Conservation (phyloP, 2,329 filamentous ascomycete species). For the Alternaria gaisen region DNA sequence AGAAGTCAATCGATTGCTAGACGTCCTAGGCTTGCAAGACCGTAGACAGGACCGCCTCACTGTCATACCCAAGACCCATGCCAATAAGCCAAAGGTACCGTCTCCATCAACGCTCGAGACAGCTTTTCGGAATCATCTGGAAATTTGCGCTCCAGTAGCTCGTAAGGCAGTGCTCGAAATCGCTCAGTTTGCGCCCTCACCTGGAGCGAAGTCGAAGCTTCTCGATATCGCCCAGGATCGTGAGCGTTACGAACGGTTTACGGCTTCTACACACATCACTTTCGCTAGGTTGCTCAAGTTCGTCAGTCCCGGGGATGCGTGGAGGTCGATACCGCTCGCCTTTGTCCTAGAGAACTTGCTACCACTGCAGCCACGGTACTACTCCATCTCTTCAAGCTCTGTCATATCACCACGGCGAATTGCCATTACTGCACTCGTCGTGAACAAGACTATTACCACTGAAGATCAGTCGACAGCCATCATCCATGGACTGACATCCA, state of each 20-base stretch:
- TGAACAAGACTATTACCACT: slow-evolving; percentile 40
- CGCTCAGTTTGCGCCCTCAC: slow-evolving; percentile 52
- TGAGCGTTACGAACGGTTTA: slow-evolving; percentile 45
- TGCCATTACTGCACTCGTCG: slow-evolving; percentile 53
- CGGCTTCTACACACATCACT: slow-evolving; percentile 46
- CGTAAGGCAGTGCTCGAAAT: slow-evolving; percentile 47
- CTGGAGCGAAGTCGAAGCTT: slow-evolving; percentile 43
- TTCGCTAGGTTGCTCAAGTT: slow-evolving; percentile 51
- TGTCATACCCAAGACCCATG: slow-evolving; percentile 39
- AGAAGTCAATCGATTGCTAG: slow-evolving; percentile 49
- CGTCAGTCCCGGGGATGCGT: slow-evolving; percentile 35
- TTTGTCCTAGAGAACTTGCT: slow-evolving; percentile 43
- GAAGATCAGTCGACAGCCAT: slow-evolving; percentile 19
- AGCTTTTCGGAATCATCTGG: slow-evolving; percentile 58
- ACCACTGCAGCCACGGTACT: slow-evolving; percentile 42
- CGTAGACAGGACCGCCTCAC: slow-evolving; percentile 34
- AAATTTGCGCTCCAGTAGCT: slow-evolving; percentile 55
- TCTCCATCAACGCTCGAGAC: slow-evolving; percentile 52
- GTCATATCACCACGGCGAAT: slow-evolving; percentile 48
- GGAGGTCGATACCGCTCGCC: slow-evolving; percentile 46
- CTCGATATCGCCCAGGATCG: slow-evolving; percentile 44
- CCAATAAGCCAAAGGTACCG: slow-evolving; percentile 49
- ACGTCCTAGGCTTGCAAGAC: slow-evolving; percentile 34
- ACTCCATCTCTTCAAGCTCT: slow-evolving; percentile 50
- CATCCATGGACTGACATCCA: slow-evolving; percentile 52